phyloP scores from a whole-genome alignment of 257 asterid genomes.

The Scutellaria barbata region DNA sequence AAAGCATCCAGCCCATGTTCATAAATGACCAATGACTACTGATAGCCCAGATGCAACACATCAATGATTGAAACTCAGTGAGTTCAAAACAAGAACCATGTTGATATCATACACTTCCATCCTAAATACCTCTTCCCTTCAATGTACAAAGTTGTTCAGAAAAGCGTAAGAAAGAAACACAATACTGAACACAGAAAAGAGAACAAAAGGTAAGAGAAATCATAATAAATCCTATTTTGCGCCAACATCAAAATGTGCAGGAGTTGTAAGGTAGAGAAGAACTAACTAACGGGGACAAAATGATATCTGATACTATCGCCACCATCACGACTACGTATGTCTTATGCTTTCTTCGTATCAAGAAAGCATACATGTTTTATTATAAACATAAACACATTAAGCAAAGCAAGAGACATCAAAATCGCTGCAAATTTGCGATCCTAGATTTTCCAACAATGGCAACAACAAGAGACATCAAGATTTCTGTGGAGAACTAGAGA shows the following conservation, averaged over 20 bases:
- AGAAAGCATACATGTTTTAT: neutral
- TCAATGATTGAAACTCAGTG: neutral
- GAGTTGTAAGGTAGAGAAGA: neutral
- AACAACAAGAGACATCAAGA: neutral
- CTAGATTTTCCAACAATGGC: neutral
- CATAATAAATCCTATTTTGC: neutral
- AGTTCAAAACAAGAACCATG: constrained; percentile 1
- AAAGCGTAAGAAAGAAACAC: neutral
- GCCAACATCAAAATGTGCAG: neutral
- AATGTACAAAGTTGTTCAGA: neutral
- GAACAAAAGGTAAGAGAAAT: neutral
- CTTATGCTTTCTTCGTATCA: too few species aligned
- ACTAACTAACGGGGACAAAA: neutral
- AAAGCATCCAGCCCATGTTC: too few species aligned
- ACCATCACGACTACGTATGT: neutral
- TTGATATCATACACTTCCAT: neutral
- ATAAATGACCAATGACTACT: too few species aligned
- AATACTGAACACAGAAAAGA: neutral
- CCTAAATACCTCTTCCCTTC: neutral
- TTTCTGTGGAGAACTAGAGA: neutral
- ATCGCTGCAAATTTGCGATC: neutral
- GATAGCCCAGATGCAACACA: too few species aligned
- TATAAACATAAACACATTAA: neutral
- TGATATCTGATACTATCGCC: neutral
- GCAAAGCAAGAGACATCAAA: neutral